Evolutionary conservation across 176 grass and related monocot species (phyloP), one percentile per base, ranked within the genome.

Genomic region (Carex parvula): DNA sequence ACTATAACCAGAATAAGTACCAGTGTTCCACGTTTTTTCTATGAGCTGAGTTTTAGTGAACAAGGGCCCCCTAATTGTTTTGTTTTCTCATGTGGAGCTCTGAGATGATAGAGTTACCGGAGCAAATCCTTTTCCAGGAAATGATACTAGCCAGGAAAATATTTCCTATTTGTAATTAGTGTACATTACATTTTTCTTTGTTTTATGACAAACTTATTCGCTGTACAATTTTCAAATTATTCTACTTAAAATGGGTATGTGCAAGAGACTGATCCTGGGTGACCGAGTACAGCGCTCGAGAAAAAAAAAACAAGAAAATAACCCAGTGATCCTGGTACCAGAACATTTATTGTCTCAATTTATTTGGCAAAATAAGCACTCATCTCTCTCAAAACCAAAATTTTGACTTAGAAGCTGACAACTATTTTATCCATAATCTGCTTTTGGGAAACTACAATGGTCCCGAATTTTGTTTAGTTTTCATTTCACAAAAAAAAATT

Each of bases 101-200:
- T 80, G 76, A 60, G 54, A 80, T 79, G 58, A 5, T 60, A 18
- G 52, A 80, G 29, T 81, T 41, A 26, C n/a, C 1, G 20, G 80
- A 42, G 60, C 18, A 14, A 81, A 41, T 81, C 60, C 17, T 7
- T 81, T 46, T 13, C 79, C 46, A 58, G 58, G 39, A 63, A 46
- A 64, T 81, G 37, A 64, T 60, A 44, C 17, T 46, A 44, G 35
- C 20, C 3, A 24, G 79, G 59, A 63, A 63, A 81, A 46, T 13
- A 81, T 42, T 64, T 82, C 37, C 8, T 66, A 20, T 52, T 56
- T 66, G 58, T 69, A 83, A 64, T 30, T 83, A 66, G 39, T 69
- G 48, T 17, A 67, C 16, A 16, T 81, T 17, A 67, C 16, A 16
- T 81, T 81, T 9, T 46, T 81, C 6, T 30, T 79, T 79, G 12